Percentiles rank a stretch among this genome's conserved stretches.
phyloP scores from a whole-genome alignment of 2,329 filamentous ascomycete genomes.

The Grosmannia huntii region DNA sequence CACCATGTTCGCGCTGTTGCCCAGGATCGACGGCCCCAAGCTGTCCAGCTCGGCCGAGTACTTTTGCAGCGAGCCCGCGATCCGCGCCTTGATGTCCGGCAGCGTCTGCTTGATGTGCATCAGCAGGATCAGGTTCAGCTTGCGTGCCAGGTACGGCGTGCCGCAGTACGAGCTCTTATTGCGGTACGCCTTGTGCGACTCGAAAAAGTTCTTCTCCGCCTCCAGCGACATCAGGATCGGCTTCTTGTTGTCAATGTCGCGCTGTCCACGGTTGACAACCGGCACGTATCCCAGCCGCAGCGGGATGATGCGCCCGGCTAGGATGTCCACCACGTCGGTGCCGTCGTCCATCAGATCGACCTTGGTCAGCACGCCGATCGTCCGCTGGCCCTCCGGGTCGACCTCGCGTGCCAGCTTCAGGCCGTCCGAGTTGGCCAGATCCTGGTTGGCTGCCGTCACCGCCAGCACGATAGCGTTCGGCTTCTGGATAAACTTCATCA shows the following conservation, averaged over 20 bases:
- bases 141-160: slow-evolving; percentile 90
- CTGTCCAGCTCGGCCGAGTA: slow-evolving; percentile 71
- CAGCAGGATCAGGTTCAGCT: slow-evolving; percentile 97
- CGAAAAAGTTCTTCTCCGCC: slow-evolving; percentile 92
- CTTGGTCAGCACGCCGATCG: slow-evolving; percentile 94
- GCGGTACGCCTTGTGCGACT: slow-evolving; percentile 94
- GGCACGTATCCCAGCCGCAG: slow-evolving; percentile 86
- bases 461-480: slow-evolving; percentile 96
- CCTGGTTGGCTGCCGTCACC: slow-evolving; percentile 93
- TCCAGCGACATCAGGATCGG: slow-evolving; percentile 83
- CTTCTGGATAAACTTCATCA: slow-evolving; percentile 97
- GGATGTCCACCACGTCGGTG: slow-evolving; percentile 92
- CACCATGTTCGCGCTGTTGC: slow-evolving; percentile 91
- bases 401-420: slow-evolving; percentile 95
- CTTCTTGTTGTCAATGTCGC: slow-evolving; percentile 98
- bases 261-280: slow-evolving; percentile 93
- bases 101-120: slow-evolving; percentile 99
- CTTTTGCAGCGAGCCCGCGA: slow-evolving; percentile 86
- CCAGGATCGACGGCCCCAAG: slow-evolving; percentile 86
- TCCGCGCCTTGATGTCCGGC: slow-evolving; percentile 95
- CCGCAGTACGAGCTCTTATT: slow-evolving; percentile 99
- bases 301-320: slow-evolving; percentile 94
- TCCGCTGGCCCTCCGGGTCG: slow-evolving; percentile 83
- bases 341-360: slow-evolving; percentile 98
- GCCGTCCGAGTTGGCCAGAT: slow-evolving; percentile 96